Conservation (phyloP, 2,329 filamentous ascomycete genomes). For the Diaporthe citriasiana region DNA sequence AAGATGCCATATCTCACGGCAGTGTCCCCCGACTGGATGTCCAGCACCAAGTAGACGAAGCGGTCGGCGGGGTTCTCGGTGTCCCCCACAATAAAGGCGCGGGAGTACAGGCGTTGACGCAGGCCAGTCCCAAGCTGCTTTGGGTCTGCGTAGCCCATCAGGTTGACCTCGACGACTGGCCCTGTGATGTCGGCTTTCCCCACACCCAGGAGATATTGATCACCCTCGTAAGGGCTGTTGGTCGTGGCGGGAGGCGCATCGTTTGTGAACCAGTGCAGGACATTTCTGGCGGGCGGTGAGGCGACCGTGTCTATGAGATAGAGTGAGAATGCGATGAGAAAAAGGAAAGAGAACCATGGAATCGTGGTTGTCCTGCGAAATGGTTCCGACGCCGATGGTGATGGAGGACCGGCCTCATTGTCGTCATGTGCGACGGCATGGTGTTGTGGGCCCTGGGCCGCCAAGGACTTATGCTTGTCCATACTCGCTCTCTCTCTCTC, state of each 20-base stretch:
- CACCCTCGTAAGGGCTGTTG: slow-evolving; percentile 46
- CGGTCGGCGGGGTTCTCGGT: slow-evolving; percentile 74
- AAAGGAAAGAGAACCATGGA: not conserved
- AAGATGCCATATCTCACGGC: slow-evolving; percentile 88
- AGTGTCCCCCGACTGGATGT: slow-evolving; percentile 88
- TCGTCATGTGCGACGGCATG: not conserved
- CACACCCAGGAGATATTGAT: slow-evolving; percentile 64
- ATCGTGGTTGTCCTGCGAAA: not conserved
- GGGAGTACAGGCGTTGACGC: slow-evolving; percentile 86
- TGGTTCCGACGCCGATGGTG: not conserved
- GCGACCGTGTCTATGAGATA: not conserved
- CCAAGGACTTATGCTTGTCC: not conserved
- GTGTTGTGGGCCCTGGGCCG: not conserved
- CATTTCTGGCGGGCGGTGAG: not conserved
- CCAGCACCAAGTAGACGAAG: slow-evolving; percentile 89
- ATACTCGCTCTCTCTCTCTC: not conserved
- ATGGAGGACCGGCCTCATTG: slow-evolving; percentile 2
- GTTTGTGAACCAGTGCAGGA: slow-evolving; percentile 2
- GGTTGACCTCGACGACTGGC: slow-evolving; percentile 88
- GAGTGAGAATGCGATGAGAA: not conserved
- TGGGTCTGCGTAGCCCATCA: slow-evolving; percentile 89
- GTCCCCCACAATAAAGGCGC: slow-evolving; percentile 88
- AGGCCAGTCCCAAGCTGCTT: slow-evolving; percentile 86
- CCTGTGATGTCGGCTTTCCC: slow-evolving; percentile 71
- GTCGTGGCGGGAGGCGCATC: not conserved